Conservation (phyloP, 371 early-diverging fungal species). For the Blakeslea trispora region DNA sequence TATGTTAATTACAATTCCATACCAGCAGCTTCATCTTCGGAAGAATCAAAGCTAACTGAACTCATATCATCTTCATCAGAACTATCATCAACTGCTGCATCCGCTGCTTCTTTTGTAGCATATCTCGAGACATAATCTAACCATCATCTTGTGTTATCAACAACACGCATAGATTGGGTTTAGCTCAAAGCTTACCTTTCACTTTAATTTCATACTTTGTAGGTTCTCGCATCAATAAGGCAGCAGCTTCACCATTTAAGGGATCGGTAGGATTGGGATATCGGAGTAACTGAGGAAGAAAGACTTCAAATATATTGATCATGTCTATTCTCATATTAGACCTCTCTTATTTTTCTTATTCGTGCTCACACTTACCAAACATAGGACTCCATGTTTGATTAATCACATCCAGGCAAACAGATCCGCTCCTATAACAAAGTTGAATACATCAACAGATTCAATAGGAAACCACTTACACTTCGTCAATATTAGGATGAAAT, state of each 20-base stretch:
- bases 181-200: conserved; percentile 62
- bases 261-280: conserved; percentile 99
- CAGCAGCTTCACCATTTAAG: conserved; percentile 99
- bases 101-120: conserved; percentile 89
- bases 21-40: conserved; percentile 78
- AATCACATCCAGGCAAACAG: conserved; percentile 99
- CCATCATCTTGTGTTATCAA: not conserved
- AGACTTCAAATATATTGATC: conserved; percentile 98
- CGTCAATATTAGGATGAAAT: conserved; percentile 99
- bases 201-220: conserved; percentile 92
- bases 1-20: conserved; percentile 64
- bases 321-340: conserved; percentile 62
- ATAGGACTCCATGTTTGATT: conserved; percentile 99
- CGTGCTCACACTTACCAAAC: conserved; percentile 75
- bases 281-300: conserved; percentile 96
- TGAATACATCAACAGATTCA: not conserved
- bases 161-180: not conserved
- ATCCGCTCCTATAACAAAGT: conserved; percentile 77
- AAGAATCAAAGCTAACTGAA: conserved; percentile 75
- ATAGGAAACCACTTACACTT: conserved; percentile 67
- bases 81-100: conserved; percentile 77
- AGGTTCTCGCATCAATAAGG: conserved; percentile 94
- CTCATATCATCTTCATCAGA: conserved; percentile 78
- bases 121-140: conserved; percentile 83
- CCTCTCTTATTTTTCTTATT: not conserved